Evolutionary conservation across 2,329 filamentous ascomycete genomes (phyloP).

Genomic region (Ophiosphaerella narmari): DNA sequence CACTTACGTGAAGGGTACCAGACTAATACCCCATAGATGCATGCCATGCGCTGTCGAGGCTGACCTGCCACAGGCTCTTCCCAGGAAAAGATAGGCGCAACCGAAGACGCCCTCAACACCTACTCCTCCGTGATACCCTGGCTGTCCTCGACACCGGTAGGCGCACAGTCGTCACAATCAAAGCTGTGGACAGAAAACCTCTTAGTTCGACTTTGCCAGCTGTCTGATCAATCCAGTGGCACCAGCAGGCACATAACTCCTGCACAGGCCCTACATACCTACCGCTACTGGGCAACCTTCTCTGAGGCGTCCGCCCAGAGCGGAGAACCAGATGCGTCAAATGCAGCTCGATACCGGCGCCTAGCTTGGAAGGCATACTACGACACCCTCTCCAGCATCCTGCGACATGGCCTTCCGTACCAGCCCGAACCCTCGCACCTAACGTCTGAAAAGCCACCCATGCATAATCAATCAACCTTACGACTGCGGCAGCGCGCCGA

Average conservation of each 20-base stretch:
- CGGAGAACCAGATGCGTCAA: conserved; percentile 19
- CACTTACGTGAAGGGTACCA: conserved; percentile 74
- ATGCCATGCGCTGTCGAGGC: neutral
- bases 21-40: conserved; percentile 18
- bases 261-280: conserved; percentile 51
- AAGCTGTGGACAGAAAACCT: conserved; percentile 79
- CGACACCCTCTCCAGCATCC: conserved; percentile 72
- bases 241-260: conserved; percentile 32
- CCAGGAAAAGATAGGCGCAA: conserved; percentile 49
- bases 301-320: conserved; percentile 54
- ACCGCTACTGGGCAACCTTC: conserved; percentile 70
- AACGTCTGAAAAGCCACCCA: conserved; percentile 26
- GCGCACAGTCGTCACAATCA: conserved; percentile 60
- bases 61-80: conserved; percentile 47
- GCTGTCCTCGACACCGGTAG: conserved; percentile 61
- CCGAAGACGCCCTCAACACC: conserved; percentile 65
- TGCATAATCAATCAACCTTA: conserved; percentile 28
- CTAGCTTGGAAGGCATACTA: conserved; percentile 88
- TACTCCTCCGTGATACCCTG: conserved; percentile 70
- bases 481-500: conserved; percentile 67
- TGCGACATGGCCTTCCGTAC: conserved; percentile 69
- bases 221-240: conserved; percentile 64
- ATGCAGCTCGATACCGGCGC: conserved; percentile 52
- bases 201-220: conserved; percentile 74
- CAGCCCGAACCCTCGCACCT: conserved; percentile 48